Evolutionary conservation across 2,329 filamentous ascomycete genomes (phyloP), one percentile per base, ranked within the genome.

Genomic region (Dothideomycetes sp.): DNA sequence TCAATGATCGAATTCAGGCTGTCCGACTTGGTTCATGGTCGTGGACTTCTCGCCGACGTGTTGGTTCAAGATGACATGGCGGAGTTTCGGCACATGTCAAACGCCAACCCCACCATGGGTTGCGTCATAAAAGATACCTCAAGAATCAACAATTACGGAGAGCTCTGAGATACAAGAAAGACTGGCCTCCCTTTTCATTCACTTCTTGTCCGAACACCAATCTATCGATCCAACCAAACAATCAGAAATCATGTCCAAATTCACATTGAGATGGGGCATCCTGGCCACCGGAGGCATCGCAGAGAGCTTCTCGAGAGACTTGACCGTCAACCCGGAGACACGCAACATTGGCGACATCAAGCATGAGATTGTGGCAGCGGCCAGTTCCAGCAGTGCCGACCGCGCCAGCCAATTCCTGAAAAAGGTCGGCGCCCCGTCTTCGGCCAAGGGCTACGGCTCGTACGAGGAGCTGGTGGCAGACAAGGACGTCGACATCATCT

Each of bases 381-480:
- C 85, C 16, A 91, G 85, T 1, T 91, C 85, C 4, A 78, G 74
- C 28, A 85, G 82, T 33, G 69, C 73, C 47, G 69, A 75, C 31
- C 76, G 80, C 38, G 86, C 86, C 1, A 69, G 74, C 45, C 67
- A 77, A 35, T 94, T 94, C 64, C 72, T 94, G 57, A 67, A 76
- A 46, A 76, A 80, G 47, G 74, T 82, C 25, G 74, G 79, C 44
- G 78, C 81, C n/a, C 79, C 82, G 3, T 64, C 72, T 13, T 70
- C 76, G 6, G 80, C 82, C 43, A 76, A 76, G 52, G 72, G 80
- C 8, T 93, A 94, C 57, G 84, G 82, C 45, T 84, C 80, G 9
- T 94, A 94, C 63, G 72, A 79, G 47, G 83, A 87, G 58, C 74
- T 94, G 19, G 85, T 89, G 18, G 73, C 74, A 36, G 84, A 94